Percentiles rank a stretch among this genome's conserved stretches.
Evolutionary conservation across 495 filamentous ascomycete species (phyloP).

Genomic region (Hypoxylon perforatum): DNA sequence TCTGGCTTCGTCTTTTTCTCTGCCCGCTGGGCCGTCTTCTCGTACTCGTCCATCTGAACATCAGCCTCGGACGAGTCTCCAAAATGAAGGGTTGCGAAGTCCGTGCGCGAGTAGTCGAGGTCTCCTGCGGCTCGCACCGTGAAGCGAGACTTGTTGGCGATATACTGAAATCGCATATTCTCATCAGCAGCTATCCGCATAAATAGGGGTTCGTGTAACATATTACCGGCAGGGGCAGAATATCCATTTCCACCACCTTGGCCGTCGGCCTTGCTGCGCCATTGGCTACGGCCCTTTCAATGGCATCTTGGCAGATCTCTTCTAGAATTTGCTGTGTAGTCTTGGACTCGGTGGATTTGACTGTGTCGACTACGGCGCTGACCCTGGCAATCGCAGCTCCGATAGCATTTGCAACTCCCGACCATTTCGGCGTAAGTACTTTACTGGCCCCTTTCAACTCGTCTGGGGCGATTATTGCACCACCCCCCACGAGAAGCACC

Average conservation of each 20-base stretch:
- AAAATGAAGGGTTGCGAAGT: slow-evolving; percentile 29
- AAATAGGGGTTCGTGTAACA: not conserved
- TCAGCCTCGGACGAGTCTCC: slow-evolving; percentile 23
- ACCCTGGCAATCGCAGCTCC: slow-evolving; percentile 58
- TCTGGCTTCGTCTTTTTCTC: slow-evolving; percentile 26
- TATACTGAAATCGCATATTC: slow-evolving; percentile 53
- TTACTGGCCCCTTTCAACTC: slow-evolving; percentile 48
- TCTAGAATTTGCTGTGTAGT: slow-evolving; percentile 44
- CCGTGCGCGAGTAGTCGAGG: slow-evolving; percentile 56
- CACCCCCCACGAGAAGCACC: slow-evolving; percentile 62
- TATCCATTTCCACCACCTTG: slow-evolving; percentile 58
- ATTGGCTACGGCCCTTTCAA: slow-evolving; percentile 51
- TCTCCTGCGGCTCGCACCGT: slow-evolving; percentile 63
- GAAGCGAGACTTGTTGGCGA: slow-evolving; percentile 62
- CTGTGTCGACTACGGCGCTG: slow-evolving; percentile 51
- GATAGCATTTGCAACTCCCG: slow-evolving; percentile 66
- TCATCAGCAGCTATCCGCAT: slow-evolving; percentile 4
- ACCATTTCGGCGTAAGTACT: slow-evolving; percentile 53
- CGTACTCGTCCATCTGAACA: slow-evolving; percentile 34
- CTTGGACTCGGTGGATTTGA: slow-evolving; percentile 47
- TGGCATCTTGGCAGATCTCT: slow-evolving; percentile 46
- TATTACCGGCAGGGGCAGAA: slow-evolving; percentile 49
- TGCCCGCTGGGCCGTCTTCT: slow-evolving; percentile 27
- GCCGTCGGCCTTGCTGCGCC: slow-evolving; percentile 56
- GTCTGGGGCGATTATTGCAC: slow-evolving; percentile 51